These are phyloP conservation scores for Viridothelium virens DNA, from an alignment of 495 filamentous ascomycete genomes.

Conservation along the genomic window DNA sequence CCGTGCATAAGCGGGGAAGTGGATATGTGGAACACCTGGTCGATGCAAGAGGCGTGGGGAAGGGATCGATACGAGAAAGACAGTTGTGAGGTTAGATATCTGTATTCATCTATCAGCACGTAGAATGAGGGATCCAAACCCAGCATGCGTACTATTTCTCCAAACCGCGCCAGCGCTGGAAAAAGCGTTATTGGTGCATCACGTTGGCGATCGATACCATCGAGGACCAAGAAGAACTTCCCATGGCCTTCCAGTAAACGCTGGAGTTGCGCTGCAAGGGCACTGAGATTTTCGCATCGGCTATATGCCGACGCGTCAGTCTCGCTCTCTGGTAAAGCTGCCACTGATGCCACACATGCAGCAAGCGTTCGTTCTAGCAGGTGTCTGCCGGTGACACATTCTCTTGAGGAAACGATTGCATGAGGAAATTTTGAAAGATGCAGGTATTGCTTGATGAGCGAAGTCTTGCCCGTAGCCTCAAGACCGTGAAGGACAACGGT, in stretches of 20 bases:
- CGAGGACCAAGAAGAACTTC: slow-evolving; percentile 76
- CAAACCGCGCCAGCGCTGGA: slow-evolving; percentile 71
- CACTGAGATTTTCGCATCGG: slow-evolving; percentile 69
- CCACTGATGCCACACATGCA: slow-evolving; percentile 23
- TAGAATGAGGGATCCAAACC: not conserved
- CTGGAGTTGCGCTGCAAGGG: slow-evolving; percentile 62
- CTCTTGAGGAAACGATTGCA: slow-evolving; percentile 66
- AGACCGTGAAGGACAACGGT: slow-evolving; percentile 75
- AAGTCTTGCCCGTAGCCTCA: slow-evolving; percentile 86
- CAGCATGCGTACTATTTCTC: slow-evolving; percentile 58
- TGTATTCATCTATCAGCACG: slow-evolving; percentile 32
- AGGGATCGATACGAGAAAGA: slow-evolving; percentile 72
- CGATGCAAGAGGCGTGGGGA: slow-evolving; percentile 62
- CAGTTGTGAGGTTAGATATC: slow-evolving; percentile 70
- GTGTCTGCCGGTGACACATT: slow-evolving; percentile 87
- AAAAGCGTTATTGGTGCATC: slow-evolving; percentile 73
- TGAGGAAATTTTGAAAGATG: slow-evolving; percentile 47
- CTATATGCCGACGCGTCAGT: slow-evolving; percentile 41
- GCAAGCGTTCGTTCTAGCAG: slow-evolving; percentile 62
- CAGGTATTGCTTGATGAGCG: slow-evolving; percentile 58
- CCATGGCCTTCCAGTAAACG: slow-evolving; percentile 39
- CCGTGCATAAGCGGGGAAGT: slow-evolving; percentile 80
- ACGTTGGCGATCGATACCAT: slow-evolving; percentile 82
- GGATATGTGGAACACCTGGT: slow-evolving; percentile 66
- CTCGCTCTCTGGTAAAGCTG: slow-evolving; percentile 31